Evolutionary conservation across 306 rosid genomes (phyloP).

Genomic region (Echinosophora koreensis): DNA sequence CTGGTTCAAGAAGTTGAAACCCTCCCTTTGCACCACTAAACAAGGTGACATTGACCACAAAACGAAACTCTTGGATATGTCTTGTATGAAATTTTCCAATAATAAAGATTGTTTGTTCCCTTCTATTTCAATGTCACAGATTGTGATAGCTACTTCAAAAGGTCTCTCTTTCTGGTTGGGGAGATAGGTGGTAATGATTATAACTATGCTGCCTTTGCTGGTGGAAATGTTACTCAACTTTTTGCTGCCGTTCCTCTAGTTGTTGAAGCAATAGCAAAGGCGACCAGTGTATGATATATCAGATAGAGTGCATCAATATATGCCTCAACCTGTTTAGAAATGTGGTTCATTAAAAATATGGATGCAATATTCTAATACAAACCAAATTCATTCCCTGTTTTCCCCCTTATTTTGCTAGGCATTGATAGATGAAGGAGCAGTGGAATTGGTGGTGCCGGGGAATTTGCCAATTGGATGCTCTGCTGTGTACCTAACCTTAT

Average conservation of each 20-base stretch:
- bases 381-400: background rate
- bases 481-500: constrained; percentile 60
- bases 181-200: constrained; percentile 90
- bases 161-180: constrained; percentile 70
- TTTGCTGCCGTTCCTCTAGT: constrained; percentile 55
- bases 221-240: constrained; percentile 58
- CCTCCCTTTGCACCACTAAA: constrained; percentile 62
- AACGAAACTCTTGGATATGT: background rate
- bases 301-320: background rate
- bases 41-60: constrained; percentile 51
- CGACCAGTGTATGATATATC: constrained; percentile 54
- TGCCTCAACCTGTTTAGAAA: background rate
- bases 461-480: constrained; percentile 77
- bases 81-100: constrained; percentile 8
- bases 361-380: too few species aligned
- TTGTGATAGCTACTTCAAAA: constrained; percentile 65
- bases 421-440: constrained; percentile 76
- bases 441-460: constrained; percentile 71
- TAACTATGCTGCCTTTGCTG: constrained; percentile 59
- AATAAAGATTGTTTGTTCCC: background rate
- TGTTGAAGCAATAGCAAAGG: constrained; percentile 56
- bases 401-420: constrained; percentile 42
- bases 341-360: background rate
- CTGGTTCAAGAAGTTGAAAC: constrained; percentile 75
- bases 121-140: constrained; percentile 47